Base-by-base conservation (phyloP, 129 eudicot genomes). In the Flaveria ramosissima region DNA sequence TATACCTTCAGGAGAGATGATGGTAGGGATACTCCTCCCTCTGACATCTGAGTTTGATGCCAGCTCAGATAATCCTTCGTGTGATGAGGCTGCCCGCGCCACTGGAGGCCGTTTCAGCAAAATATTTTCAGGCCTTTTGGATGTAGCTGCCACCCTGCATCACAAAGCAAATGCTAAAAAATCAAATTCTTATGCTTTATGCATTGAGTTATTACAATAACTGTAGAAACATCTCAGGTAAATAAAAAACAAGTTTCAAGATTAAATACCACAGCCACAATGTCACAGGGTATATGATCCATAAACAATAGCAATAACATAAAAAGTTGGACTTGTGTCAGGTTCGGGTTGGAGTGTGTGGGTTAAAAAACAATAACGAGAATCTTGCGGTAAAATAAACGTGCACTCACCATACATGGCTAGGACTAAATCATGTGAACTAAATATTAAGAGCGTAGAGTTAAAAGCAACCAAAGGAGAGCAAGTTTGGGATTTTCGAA, bases 31-130 rank as follows among this genome's bases (percentile, higher is more conserved):
- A 61, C 56, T 81, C 76, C 85, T 81, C 76, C 83, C 90, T 85
- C 88, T 86, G 68, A 52, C 36, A 45, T 78, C 80, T 42, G 89
- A 12, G 69, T 81, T 89, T 69, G 82, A 72, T 45, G 72, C 83
- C 55, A 85, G 72, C 62, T 92, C 96, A 68, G 94, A 75, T 52
- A 88, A 67, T 7, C 85, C 92, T 71, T 88, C 96, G 64, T 90
- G 96, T 45, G 98, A 81, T 43, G 93, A 84, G 55, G 90, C 83
- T n/a, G 85, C 83, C 12, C 90, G 83, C 17, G 93, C 62, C 26
- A 87, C 88, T 15, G 93, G 96, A 30, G 96, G 94, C 23, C 94
- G 92, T 76, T 86, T 88, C 73, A 87, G 84, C 85, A 92, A 82
- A 19, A 88, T 65, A 75, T 82, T 90, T 56, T 92, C 96, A 13